Conservation (phyloP, 2,329 filamentous ascomycete species). For the Sporothrix curviconia region DNA sequence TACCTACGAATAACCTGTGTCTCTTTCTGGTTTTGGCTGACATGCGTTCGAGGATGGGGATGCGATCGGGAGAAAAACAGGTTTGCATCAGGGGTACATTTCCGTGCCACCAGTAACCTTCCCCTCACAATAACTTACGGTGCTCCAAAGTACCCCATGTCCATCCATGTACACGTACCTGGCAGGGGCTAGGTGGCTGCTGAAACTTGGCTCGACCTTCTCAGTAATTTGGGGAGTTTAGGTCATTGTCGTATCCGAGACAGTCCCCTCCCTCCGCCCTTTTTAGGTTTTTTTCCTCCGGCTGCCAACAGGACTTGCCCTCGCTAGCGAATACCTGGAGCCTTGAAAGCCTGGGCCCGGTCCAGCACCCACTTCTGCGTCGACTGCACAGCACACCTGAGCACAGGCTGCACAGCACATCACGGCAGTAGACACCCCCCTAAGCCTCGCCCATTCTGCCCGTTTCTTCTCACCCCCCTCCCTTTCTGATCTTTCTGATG, state of each 20-base stretch:
- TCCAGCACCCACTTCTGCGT: no score
- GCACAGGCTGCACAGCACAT: constrained; percentile 4
- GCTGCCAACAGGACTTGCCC: no score
- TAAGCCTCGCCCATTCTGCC: background rate
- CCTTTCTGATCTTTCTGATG: background rate
- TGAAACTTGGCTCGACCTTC: constrained; percentile 18
- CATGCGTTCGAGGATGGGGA: background rate
- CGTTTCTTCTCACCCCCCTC: background rate
- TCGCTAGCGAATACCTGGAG: no score
- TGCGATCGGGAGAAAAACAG: background rate
- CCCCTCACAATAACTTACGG: background rate
- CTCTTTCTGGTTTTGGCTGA: background rate
- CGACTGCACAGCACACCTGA: constrained; percentile 8
- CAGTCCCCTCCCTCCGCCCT: constrained; percentile 13
- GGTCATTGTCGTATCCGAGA: constrained; percentile 20
- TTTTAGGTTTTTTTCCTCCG: background rate
- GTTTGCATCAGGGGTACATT: background rate
- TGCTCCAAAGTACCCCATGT: constrained; percentile 8
- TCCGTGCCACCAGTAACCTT: background rate
- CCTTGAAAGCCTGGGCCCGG: no score
- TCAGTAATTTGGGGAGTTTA: constrained; percentile 17
- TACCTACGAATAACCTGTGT: no score
- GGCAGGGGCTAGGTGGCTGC: constrained; percentile 13
- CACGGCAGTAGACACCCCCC: background rate
- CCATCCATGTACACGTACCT: background rate